Conservation (phyloP, 805 yeast genomes). For the Candida parachauliodes region DNA sequence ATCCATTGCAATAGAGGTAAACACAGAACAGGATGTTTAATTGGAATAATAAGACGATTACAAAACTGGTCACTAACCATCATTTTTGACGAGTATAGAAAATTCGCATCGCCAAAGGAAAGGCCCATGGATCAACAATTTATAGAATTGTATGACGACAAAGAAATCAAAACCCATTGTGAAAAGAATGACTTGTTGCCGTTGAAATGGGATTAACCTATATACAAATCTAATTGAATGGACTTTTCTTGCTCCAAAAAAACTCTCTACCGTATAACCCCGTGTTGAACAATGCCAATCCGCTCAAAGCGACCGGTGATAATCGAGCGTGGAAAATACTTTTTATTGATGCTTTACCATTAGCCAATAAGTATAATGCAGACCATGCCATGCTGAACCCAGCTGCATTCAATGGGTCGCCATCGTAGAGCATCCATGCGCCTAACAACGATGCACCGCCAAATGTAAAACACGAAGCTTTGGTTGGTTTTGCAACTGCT, state of each 20-base stretch:
- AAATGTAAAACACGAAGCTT: conserved; percentile 47
- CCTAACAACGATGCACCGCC: conserved; percentile 64
- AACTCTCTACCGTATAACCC: conserved; percentile 52
- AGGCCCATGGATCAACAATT: conserved; percentile 95
- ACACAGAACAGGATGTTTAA: conserved; percentile 94
- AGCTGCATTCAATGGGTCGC: conserved; percentile 73
- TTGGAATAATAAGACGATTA: conserved; percentile 84
- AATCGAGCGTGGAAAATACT: conserved; percentile 54
- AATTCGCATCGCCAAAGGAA: conserved; percentile 93
- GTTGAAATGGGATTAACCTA: conserved; percentile 51
- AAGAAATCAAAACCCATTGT: conserved; percentile 56
- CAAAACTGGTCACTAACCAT: conserved; percentile 92
- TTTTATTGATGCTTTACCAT: conserved; percentile 56
- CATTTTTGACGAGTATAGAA: conserved; percentile 92
- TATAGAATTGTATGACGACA: conserved; percentile 81
- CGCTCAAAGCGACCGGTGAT: conserved; percentile 58
- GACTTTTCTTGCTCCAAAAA: conserved; percentile 8
- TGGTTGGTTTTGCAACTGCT: conserved; percentile 29
- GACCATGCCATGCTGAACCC: conserved; percentile 85
- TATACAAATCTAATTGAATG: conserved; percentile 6
- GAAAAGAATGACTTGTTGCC: conserved; percentile 58
- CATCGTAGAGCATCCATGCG: conserved; percentile 71
- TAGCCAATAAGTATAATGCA: conserved; percentile 64
- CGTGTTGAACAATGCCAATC: conserved; percentile 60
- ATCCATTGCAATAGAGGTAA: conserved; percentile 97